Evolutionary conservation across 805 yeast species (phyloP), one percentile per base, ranked within the genome.

Genomic region (Clavispora vitiphila): DNA sequence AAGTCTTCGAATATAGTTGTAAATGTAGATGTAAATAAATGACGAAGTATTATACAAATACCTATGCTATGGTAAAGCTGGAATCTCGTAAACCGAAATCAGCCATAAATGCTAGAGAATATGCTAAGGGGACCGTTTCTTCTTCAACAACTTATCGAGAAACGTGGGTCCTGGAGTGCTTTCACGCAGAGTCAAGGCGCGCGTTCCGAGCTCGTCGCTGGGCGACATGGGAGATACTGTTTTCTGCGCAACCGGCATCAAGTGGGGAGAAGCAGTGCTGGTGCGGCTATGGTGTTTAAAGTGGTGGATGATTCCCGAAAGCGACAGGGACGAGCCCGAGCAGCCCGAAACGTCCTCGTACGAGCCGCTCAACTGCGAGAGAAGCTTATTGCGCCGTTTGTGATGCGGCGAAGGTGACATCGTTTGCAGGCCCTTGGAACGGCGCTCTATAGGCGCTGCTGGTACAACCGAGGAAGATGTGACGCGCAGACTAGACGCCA

Each of bases 91-190:
- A n/a, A n/a, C n/a, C n/a, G n/a, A n/a, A n/a, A n/a, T n/a, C n/a
- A n/a, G n/a, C n/a, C n/a, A n/a, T n/a, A n/a, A n/a, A n/a, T 14
- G 18, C 16, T 14, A 15, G 31, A 7, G 18, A n/a, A 25, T 8
- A 16, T 16, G 32, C 32, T 29, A 29, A 8, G 32, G 32, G 3
- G 32, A 29, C 19, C 32, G 32, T 37, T 44, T 53, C 40, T 53
- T 56, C 36, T 44, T 42, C 58, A 57, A 56, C 25, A 56, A 44
- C 41, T 54, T 56, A 19, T 44, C 47, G 32, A 49, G 36, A 19
- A 51, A 30, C 18, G 54, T 48, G 11, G 49, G 44, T 24, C 41
- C 42, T 12, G 20, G 46, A 11, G 21, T 16, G 32, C 14, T 9
- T 1, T 29, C 32, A 2, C 31, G 38, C 15, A 11, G 16, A 24